Evolutionary conservation across 2,329 filamentous ascomycete genomes (phyloP).

Genomic region (Penicillium crustosum): DNA sequence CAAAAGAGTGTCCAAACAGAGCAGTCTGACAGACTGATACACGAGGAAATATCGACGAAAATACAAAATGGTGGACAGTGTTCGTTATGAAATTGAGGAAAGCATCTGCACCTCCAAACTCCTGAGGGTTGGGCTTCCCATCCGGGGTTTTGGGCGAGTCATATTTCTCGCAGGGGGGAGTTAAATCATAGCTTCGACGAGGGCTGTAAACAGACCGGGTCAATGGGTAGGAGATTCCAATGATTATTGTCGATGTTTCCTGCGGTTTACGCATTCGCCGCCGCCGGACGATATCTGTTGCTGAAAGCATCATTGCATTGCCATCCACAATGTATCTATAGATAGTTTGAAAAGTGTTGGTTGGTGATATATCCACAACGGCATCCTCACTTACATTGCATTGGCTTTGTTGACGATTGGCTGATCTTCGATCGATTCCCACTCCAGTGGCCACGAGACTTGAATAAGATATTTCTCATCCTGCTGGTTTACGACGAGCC

Average conservation of each 20-base stretch:
- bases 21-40: slow-evolving; percentile 41
- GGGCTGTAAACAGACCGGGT: slow-evolving; percentile 22
- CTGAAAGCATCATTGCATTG: slow-evolving; percentile 31
- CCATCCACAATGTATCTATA: slow-evolving; percentile 31
- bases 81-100: slow-evolving; percentile 48
- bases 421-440: slow-evolving; percentile 12
- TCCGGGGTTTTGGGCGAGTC: slow-evolving; percentile 28
- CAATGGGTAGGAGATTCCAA: slow-evolving; percentile 29
- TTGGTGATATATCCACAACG: neutral
- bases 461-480: slow-evolving; percentile 24
- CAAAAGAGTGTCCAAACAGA: slow-evolving; percentile 53
- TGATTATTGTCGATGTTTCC: slow-evolving; percentile 23
- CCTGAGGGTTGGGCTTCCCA: slow-evolving; percentile 14
- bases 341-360: neutral
- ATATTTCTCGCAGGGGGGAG: slow-evolving; percentile 22
- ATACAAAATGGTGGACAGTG: slow-evolving; percentile 36
- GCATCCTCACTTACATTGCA: slow-evolving; percentile 18
- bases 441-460: slow-evolving; percentile 28
- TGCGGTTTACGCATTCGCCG: slow-evolving; percentile 11
- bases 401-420: slow-evolving; percentile 8
- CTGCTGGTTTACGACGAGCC: slow-evolving; percentile 10
- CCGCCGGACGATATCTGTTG: slow-evolving; percentile 27
- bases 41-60: slow-evolving; percentile 30
- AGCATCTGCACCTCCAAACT: slow-evolving; percentile 47
- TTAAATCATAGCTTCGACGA: slow-evolving; percentile 22